Evolutionary conservation across 139 green algal genomes (phyloP).

Genomic region (Chlamydomonas applanata): DNA sequence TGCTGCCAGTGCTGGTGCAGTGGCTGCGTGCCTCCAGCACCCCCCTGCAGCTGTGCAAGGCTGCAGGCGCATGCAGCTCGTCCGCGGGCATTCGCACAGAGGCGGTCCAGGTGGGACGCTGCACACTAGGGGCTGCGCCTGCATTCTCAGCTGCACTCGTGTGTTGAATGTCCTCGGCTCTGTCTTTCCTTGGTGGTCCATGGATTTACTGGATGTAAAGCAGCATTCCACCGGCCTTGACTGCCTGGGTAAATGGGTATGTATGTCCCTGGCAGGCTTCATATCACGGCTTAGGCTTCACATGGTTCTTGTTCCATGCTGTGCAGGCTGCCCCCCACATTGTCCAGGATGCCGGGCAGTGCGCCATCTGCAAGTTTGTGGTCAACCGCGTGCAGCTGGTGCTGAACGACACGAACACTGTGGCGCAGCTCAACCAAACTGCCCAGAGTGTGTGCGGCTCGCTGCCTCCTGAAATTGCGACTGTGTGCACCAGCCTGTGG

Average conservation of each 20-base stretch:
- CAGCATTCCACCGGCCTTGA: no score
- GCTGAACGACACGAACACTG: conserved; percentile 4
- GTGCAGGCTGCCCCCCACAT: neutral
- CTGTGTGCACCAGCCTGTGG: conserved; percentile 24
- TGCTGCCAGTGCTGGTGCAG: conserved; percentile 31
- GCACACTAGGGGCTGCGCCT: no score
- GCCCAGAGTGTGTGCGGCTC: conserved; percentile 20
- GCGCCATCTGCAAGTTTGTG: conserved; percentile 34
- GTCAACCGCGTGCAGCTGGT: conserved; percentile 15
- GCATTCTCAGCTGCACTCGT: neutral
- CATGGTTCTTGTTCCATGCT: neutral
- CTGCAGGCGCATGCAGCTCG: conserved; percentile 19
- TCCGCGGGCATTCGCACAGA: neutral
- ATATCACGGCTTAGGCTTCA: neutral
- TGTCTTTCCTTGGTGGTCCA: no score
- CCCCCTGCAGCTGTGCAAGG: conserved; percentile 25
- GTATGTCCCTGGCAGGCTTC: no score
- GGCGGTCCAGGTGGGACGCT: conserved; percentile 17
- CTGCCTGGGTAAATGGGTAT: no score
- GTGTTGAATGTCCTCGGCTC: no score
- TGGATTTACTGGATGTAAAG: no score
- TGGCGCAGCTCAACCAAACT: conserved; percentile 23
- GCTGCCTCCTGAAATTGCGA: conserved; percentile 20
- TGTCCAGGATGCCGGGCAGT: conserved; percentile 16
- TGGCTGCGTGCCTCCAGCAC: conserved; percentile 25